Evolutionary conservation across 2,329 filamentous ascomycete species (phyloP), one percentile per base, ranked within the genome.

Genomic region (Venturia effusa): DNA sequence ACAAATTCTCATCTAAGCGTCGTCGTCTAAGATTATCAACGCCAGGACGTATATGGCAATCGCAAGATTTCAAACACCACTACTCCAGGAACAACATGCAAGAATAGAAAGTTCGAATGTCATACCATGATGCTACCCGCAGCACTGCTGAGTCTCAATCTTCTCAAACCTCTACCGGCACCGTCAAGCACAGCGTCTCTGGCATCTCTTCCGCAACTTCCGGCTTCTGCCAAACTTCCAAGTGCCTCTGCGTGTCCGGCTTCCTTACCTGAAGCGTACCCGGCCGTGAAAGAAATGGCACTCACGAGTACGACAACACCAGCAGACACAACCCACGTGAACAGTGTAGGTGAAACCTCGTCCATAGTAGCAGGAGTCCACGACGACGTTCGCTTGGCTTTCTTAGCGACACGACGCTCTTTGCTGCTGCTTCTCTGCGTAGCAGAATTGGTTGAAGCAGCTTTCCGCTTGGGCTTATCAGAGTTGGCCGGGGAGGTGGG

Each of bases 301-400:
- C 82, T 84, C 64, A 87, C 81, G 0, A 87, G 77, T 2, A 87
- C 83, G 1, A 87, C 83, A 22, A 87, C 84, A 1, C 85, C 84
- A 0, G 85, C 85, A 60, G 83, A 84, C 59, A 87, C 81, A 4
- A 87, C 82, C 85, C 85, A 88, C 0, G 84, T 86, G 68, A 87
- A 80, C 10, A 87, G 74, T 0, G 84, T 87, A 0, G 84, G 84
- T 39, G 78, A 82, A 64, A 84, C 78, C 7, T 75, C 73, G 39
- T 77, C 76, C 40, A 68, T 67, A 15, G 61, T 60, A 41, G 63
- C 63, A 41, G 62, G 54, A 8, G 62, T 64, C 62, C 62, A 64
- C 24, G 61, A 13, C n/a, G 63, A 62, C 13, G 59, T 64, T 61
- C 73, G 72, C 22, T 76, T 74, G 6, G 72, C 72, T 65, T 80